A percentile compares a stretch with the other conserved stretches of the same genome.
phyloP scores from a whole-genome alignment of 495 filamentous ascomycete genomes.

The Rusavskia elegans region DNA sequence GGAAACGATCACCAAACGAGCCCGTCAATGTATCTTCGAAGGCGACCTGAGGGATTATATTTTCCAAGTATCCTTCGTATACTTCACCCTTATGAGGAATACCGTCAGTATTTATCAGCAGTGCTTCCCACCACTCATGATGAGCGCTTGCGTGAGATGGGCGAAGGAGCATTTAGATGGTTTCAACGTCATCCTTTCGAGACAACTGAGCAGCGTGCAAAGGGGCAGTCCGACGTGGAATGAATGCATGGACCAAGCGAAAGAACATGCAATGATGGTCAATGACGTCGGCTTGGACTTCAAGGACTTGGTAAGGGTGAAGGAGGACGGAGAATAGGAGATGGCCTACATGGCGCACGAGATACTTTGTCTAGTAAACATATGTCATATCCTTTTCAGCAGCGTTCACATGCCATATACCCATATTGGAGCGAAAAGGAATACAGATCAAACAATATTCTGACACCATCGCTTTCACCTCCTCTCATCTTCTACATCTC shows the following conservation, averaged over 20 bases:
- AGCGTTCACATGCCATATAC: too few relatives aligned
- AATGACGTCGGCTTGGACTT: constrained; percentile 86
- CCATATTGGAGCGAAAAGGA: too few relatives aligned
- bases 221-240: constrained; percentile 53
- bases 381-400: too few relatives aligned
- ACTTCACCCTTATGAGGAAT: constrained; percentile 86
- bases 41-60: constrained; percentile 85
- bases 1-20: constrained; percentile 59
- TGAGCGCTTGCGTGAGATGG: constrained; percentile 90
- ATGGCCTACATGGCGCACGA: too few relatives aligned
- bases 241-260: constrained; percentile 70
- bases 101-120: constrained; percentile 76
- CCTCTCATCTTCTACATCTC: too few relatives aligned
- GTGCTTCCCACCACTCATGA: constrained; percentile 74
- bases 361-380: too few relatives aligned
- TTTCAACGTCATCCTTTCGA: constrained; percentile 66
- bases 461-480: too few relatives aligned
- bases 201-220: constrained; percentile 72
- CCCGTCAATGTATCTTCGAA: constrained; percentile 84
- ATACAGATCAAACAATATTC: too few relatives aligned
- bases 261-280: constrained; percentile 63
- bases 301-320: constrained; percentile 43
- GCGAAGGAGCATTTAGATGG: constrained; percentile 81
- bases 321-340: constrained; percentile 7
- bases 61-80: constrained; percentile 89